These are phyloP conservation scores for Boletales sp. DNA, from an alignment of 768 basidiomycete species.

Conservation along the genomic window DNA sequence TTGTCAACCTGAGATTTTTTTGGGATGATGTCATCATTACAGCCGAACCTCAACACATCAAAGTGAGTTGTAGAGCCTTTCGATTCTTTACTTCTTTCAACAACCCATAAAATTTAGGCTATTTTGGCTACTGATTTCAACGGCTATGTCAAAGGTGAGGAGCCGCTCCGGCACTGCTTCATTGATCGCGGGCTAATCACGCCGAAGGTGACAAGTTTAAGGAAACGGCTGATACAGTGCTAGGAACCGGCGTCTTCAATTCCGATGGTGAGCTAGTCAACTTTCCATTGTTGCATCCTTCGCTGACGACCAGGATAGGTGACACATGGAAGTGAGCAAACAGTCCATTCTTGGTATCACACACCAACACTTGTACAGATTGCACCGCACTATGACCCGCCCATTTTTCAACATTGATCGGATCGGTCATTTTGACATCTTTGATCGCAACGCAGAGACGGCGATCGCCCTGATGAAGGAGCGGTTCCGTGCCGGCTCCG, in stretches of 20 bases:
- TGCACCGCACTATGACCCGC: conserved; percentile 64
- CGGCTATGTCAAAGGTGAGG: conserved; percentile 41
- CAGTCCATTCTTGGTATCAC: not conserved
- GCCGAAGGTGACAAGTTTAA: conserved; percentile 32
- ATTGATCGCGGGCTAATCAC: not conserved
- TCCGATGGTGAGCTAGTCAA: conserved; percentile 38
- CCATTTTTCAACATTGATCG: conserved; percentile 66
- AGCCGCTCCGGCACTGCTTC: not conserved
- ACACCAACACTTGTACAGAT: conserved; percentile 29
- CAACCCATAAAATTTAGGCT: conserved; percentile 20
- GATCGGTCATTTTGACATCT: conserved; percentile 60
- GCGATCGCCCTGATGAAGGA: conserved; percentile 42
- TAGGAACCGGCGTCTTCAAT: conserved; percentile 57
- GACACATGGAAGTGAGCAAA: conserved; percentile 63
- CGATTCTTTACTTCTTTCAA: not conserved
- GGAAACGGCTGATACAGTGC: conserved; percentile 28
- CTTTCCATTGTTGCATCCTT: not conserved
- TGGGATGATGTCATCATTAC: conserved; percentile 52
- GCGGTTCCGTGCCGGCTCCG: conserved; percentile 43
- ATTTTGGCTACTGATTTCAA: conserved; percentile 43
- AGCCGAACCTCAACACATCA: conserved; percentile 45
- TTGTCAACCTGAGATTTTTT: conserved; percentile 42
- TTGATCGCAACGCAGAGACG: conserved; percentile 49
- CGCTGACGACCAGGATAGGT: conserved; percentile 34
- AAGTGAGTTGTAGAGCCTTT: conserved; percentile 18